phyloP scores from a whole-genome alignment of 345 rosid genomes.

The Syzygium aqueum region DNA sequence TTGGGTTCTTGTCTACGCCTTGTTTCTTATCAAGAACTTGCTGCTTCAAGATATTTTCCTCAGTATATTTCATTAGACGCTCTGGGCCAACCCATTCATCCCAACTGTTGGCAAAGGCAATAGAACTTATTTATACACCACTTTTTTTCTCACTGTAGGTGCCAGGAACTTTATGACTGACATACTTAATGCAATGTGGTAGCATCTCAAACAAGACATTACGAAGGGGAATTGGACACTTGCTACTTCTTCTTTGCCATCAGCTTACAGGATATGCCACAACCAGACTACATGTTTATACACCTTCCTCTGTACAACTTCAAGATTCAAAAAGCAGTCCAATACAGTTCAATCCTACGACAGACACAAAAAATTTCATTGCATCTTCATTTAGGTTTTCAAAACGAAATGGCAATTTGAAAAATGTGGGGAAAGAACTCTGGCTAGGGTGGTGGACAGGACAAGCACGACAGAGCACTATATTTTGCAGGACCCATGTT shows the following conservation, averaged over 20 bases:
- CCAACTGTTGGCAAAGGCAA: conserved; percentile 59
- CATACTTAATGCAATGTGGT: not conserved
- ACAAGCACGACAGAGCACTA: not conserved
- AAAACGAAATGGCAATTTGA: not conserved
- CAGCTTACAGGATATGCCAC: not conserved
- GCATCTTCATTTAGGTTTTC: not conserved
- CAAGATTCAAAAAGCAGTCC: not conserved
- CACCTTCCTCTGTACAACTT: not conserved
- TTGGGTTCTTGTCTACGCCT: conserved; percentile 50
- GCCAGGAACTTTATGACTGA: not conserved
- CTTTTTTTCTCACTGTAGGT: not conserved
- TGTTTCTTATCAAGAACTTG: conserved; percentile 49
- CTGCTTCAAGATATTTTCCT: conserved; percentile 65
- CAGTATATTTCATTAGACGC: conserved; percentile 52
- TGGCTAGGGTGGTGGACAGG: not conserved
- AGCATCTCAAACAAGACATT: not conserved
- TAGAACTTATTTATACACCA: not conserved
- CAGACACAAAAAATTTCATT: not conserved
- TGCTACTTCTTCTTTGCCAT: not conserved
- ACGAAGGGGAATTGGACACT: not conserved
- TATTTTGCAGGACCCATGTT: not conserved
- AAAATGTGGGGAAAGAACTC: not conserved
- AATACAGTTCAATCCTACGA: not conserved
- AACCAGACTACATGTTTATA: not conserved
- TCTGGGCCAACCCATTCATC: conserved; percentile 91